These are phyloP conservation scores for Neckera pumila DNA, from an alignment of 225 moss, liverwort and hornwort species.

Conservation along the genomic window DNA sequence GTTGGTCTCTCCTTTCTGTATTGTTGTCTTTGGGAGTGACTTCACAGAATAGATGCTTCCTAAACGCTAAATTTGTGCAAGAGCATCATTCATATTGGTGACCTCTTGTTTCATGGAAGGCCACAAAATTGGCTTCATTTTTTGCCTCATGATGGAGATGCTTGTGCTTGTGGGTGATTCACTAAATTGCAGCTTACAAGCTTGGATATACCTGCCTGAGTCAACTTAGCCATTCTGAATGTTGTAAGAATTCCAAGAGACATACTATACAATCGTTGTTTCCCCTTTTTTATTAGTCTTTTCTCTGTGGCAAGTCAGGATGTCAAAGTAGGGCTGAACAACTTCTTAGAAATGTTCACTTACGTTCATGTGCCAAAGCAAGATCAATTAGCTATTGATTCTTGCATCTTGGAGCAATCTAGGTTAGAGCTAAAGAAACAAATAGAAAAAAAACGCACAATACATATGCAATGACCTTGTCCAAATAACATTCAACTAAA, in stretches of 20 bases:
- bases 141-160: not conserved
- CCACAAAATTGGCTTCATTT: not conserved
- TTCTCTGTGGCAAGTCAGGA: not conserved
- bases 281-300: not conserved
- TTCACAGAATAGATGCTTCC: not conserved
- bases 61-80: not conserved
- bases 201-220: not conserved
- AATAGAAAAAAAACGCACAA: not conserved
- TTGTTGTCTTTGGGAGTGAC: not conserved
- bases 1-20: not conserved
- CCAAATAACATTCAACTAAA: not conserved
- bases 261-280: not conserved
- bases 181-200: not conserved
- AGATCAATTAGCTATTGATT: not conserved
- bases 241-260: not conserved
- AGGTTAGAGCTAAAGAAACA: not conserved
- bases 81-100: not conserved
- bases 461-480: not conserved
- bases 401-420: not conserved
- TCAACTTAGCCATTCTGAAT: not conserved
- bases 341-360: too few species aligned
- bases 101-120: not conserved
- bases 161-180: not conserved
- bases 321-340: not conserved
- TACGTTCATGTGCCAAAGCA: not conserved